Percentiles rank a stretch among this genome's conserved stretches.
phyloP scores from a whole-genome alignment of 2,329 filamentous ascomycete species.

The Diaporthe helianthi region DNA sequence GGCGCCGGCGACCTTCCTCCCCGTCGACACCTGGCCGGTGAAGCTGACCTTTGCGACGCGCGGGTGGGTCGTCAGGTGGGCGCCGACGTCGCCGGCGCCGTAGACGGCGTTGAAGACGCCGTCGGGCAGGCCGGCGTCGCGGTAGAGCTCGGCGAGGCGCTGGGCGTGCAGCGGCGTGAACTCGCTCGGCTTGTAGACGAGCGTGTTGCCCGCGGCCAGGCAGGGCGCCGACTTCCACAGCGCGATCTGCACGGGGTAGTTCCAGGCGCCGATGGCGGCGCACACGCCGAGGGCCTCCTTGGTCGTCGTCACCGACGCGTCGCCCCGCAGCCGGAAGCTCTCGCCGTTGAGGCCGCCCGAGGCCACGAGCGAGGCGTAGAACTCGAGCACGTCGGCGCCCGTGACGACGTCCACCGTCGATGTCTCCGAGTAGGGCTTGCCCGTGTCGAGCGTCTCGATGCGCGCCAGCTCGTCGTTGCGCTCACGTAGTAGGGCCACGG shows the following conservation, averaged over 20 bases:
- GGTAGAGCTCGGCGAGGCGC: conserved; percentile 76
- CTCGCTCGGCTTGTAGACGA: conserved; percentile 91
- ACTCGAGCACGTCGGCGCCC: conserved; percentile 85
- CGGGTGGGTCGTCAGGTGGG: conserved; percentile 75
- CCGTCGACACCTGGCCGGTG: conserved; percentile 85
- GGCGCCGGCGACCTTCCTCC: conserved; percentile 78
- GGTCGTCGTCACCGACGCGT: conserved; percentile 83
- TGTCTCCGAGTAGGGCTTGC: conserved; percentile 86
- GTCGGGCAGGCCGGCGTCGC: conserved; percentile 78
- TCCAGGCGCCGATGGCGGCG: conserved; percentile 89
- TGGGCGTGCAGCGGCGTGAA: conserved; percentile 85
- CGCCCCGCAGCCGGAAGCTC: conserved; percentile 73
- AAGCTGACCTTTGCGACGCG: conserved; percentile 86
- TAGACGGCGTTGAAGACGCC: conserved; percentile 90
- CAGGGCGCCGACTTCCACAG: conserved; percentile 90
- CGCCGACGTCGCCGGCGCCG: conserved; percentile 79
- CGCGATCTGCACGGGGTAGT: conserved; percentile 90
- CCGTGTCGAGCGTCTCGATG: conserved; percentile 84
- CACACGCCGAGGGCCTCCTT: conserved; percentile 86
- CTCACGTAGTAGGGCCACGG: conserved; percentile 74
- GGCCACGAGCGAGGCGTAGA: conserved; percentile 81
- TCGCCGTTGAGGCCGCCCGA: conserved; percentile 83
- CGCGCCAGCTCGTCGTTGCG: conserved; percentile 81
- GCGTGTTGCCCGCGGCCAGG: conserved; percentile 84
- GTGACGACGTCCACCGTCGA: conserved; percentile 83